Evolutionary conservation across 805 yeast species (phyloP).

Genomic region (Candida coquimbonensis): DNA sequence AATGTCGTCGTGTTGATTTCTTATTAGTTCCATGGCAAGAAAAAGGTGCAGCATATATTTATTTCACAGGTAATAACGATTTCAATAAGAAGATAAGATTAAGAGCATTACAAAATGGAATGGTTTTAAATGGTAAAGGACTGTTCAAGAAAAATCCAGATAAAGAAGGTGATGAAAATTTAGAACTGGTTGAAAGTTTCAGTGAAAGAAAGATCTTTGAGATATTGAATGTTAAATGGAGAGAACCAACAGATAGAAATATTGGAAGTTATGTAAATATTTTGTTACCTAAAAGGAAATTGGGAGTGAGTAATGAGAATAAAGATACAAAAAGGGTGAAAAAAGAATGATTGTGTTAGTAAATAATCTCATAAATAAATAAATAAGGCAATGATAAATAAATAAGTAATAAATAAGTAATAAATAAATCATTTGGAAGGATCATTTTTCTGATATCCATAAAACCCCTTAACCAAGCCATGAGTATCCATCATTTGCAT

Average conservation of each 20-base stretch:
- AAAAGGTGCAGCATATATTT: conserved; percentile 41
- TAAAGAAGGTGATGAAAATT: conserved; percentile 5
- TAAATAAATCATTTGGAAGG: conserved; percentile 49
- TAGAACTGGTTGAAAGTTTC: conserved; percentile 33
- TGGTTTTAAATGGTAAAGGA: conserved; percentile 36
- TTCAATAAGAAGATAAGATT: conserved; percentile 42
- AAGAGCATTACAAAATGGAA: conserved; percentile 34
- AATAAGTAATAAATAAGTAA: conserved; percentile 3
- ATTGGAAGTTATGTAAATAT: conserved; percentile 13
- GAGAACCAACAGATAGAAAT: conserved; percentile 23
- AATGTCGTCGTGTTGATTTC: conserved; percentile 49
- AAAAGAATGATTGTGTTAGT: background rate
- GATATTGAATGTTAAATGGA: conserved; percentile 32
- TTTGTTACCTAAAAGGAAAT: background rate
- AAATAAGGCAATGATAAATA: background rate
- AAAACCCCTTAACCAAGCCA: conserved; percentile 62
- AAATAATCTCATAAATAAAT: background rate
- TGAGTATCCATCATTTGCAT: conserved; percentile 63
- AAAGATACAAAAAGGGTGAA: background rate
- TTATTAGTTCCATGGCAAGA: conserved; percentile 38
- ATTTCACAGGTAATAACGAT: conserved; percentile 48
- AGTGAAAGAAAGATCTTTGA: conserved; percentile 41
- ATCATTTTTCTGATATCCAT: conserved; percentile 86
- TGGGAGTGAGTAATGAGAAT: background rate
- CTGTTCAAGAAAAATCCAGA: conserved; percentile 24